Evolutionary conservation across 164 flowering plant genomes (phyloP).

Genomic region (Magnolia sinica): DNA sequence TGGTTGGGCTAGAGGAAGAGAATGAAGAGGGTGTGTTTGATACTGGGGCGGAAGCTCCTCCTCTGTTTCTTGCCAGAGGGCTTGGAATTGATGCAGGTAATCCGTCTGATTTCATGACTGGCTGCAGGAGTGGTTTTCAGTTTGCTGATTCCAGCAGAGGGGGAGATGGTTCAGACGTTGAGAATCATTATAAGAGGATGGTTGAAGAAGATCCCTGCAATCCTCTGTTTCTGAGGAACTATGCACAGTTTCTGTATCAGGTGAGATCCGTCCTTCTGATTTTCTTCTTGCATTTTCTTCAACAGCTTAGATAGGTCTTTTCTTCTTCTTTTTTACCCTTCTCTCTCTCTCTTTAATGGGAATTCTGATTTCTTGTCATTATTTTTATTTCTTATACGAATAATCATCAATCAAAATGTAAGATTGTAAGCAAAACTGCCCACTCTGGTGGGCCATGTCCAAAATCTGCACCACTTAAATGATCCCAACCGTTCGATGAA

Average conservation of each 20-base stretch:
- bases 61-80: constrained; percentile 26
- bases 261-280: constrained; percentile 9
- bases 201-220: constrained; percentile 52
- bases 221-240: constrained; percentile 47
- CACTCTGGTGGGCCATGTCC: no score
- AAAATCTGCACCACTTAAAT: no score
- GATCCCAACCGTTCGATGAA: no score
- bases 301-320: neutral
- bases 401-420: no score
- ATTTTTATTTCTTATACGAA: no score
- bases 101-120: constrained; percentile 11
- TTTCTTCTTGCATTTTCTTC: neutral
- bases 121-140: constrained; percentile 3
- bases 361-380: no score
- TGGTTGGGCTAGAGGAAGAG: constrained; percentile 9
- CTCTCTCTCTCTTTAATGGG: neutral
- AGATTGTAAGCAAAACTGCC: no score
- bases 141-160: neutral
- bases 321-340: neutral
- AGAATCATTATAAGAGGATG: constrained; percentile 49
- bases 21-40: neutral
- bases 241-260: constrained; percentile 57
- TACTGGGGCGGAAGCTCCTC: constrained; percentile 8
- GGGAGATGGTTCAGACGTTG: constrained; percentile 34
- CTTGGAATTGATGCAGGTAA: constrained; percentile 18